Base-by-base conservation (phyloP, 148 eudicot species). In the Rhododendron ovatum region DNA sequence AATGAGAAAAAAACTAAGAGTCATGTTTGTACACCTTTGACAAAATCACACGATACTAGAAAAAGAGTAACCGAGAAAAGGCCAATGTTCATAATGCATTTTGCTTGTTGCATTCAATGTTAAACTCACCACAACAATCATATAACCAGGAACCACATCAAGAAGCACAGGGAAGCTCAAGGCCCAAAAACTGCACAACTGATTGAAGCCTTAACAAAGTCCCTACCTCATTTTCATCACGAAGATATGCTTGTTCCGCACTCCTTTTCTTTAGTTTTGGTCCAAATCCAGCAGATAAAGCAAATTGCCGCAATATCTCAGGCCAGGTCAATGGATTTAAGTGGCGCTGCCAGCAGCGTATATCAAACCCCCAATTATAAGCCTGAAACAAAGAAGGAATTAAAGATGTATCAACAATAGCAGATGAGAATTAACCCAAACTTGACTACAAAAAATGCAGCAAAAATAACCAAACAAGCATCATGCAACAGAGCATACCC, bases 351-450 rank as follows among this genome's bases (percentile, higher is more conserved):
- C 99, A 96, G 85, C 91, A 93, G 86, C 93, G 89, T 87, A 96
- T 91, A 88, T 96, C 97, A 89, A 95, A 96, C 74, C 99, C 99
- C 99, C 99, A 96, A 73, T 93, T 87, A 89, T 92, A 96, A 74
- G 98, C 99, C 99, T 96, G 93, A 88, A 78, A 84, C 86, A 87
- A 43, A 75, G 81, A 9, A 82, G 4, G 85, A 1, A 30, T 45
- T 39, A 1, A 18, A 76, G 53, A 84, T 24, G 53, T 47, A 15
- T 67, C 79, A 26, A 73, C 57, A 67, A 67, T 74, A 55, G 10
- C 5, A 22, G 45, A 61, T 59, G n/a, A 67, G 41, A 45, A 45
- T 45, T 13, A 78, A 82, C 13, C 76, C 61, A 81, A 41, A 35
- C 55, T 51, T 41, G 48, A 17, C 33, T 28, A 30, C 15, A 59